These are phyloP conservation scores for Symbiodinium natans DNA, from an alignment of 73 alveolate genomes.

Conservation along the genomic window DNA sequence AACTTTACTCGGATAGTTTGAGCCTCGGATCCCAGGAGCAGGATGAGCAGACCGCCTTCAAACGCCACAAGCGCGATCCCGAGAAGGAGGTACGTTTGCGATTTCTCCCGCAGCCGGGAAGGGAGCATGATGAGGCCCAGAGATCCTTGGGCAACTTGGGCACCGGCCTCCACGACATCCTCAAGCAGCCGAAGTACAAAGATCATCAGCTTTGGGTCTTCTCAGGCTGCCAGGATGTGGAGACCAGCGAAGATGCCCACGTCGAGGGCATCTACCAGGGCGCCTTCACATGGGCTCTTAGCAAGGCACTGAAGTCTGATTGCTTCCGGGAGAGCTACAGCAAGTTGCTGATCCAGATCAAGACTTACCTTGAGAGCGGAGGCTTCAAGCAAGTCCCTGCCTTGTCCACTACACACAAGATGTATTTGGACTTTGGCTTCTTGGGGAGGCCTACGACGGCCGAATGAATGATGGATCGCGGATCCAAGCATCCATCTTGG, in stretches of 20 bases:
- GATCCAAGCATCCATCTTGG: neutral
- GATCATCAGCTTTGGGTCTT: neutral
- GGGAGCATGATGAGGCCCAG: neutral
- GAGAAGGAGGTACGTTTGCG: neutral
- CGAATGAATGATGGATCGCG: neutral
- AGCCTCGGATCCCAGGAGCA: too few species aligned
- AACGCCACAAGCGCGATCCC: neutral
- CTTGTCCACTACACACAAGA: constrained; percentile 76
- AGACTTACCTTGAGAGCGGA: constrained; percentile 36
- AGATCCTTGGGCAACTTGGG: neutral
- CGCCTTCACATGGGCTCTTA: constrained; percentile 79
- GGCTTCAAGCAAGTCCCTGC: constrained; percentile 72
- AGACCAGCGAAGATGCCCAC: constrained; percentile 77
- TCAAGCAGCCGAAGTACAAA: neutral
- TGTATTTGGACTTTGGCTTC: constrained; percentile 40
- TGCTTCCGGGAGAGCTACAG: constrained; percentile 28
- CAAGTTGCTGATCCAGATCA: constrained; percentile 61
- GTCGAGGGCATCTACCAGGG: constrained; percentile 85
- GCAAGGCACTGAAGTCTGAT: constrained; percentile 35
- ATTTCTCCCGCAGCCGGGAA: neutral
- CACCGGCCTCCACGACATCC: neutral
- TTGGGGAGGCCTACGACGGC: constrained; percentile 20
- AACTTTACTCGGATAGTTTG: too few species aligned
- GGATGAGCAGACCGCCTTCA: neutral
- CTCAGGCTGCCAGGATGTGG: constrained; percentile 73